These are phyloP conservation scores for Pseudopithomyces maydicus DNA, from an alignment of 2,329 filamentous ascomycete genomes.

Conservation along the genomic window DNA sequence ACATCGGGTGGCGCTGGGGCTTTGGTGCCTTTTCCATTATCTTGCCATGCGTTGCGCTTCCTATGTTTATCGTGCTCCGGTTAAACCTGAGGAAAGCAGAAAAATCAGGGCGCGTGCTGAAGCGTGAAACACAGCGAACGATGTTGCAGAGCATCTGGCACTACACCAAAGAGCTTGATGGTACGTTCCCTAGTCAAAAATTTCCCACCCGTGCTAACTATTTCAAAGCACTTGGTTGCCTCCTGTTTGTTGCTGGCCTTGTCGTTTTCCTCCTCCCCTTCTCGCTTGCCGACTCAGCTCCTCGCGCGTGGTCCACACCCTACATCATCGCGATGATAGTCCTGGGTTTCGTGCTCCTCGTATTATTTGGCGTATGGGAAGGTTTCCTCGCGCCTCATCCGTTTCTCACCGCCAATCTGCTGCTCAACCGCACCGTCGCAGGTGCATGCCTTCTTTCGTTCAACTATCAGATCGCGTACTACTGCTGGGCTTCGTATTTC, in stretches of 20 bases:
- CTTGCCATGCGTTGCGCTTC: conserved; percentile 63
- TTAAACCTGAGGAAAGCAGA: conserved; percentile 65
- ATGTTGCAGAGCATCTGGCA: conserved; percentile 53
- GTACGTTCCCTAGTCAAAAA: conserved; percentile 35
- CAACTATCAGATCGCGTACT: conserved; percentile 31
- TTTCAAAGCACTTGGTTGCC: conserved; percentile 44
- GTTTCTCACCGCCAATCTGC: conserved; percentile 52
- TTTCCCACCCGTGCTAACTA: neutral
- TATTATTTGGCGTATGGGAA: conserved; percentile 47
- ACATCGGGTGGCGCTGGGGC: conserved; percentile 67
- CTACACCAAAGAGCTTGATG: conserved; percentile 67
- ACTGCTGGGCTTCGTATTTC: conserved; percentile 48
- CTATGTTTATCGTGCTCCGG: conserved; percentile 61
- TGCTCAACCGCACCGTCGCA: conserved; percentile 56
- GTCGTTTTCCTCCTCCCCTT: conserved; percentile 73
- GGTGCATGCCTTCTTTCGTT: conserved; percentile 58
- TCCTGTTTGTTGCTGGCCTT: conserved; percentile 64
- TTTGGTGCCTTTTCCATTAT: conserved; percentile 70
- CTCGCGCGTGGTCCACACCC: conserved; percentile 36
- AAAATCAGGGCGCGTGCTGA: conserved; percentile 53
- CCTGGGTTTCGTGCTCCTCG: conserved; percentile 39
- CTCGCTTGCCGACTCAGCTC: conserved; percentile 52
- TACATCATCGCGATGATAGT: conserved; percentile 48
- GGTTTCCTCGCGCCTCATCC: conserved; percentile 43
- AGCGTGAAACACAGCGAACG: conserved; percentile 52